phyloP scores from a whole-genome alignment of 2,329 filamentous ascomycete species.

The Fusarium devonianum region DNA sequence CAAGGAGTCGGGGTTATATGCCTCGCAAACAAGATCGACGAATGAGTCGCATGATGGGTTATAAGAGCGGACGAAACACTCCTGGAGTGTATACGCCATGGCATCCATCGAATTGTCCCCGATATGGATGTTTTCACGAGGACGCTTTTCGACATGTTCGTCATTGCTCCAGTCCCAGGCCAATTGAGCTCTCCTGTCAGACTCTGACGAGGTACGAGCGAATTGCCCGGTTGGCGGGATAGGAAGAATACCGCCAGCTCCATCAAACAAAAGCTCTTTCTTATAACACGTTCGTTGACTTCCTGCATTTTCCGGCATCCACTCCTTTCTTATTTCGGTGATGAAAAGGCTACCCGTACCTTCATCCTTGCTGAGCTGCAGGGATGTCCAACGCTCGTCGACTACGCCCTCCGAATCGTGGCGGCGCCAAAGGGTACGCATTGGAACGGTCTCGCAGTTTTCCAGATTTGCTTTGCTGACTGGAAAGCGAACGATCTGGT shows the following conservation, averaged over 20 bases:
- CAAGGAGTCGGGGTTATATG: constrained; percentile 41
- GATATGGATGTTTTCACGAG: constrained; percentile 50
- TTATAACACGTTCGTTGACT: constrained; percentile 73
- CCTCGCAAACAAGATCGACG: constrained; percentile 60
- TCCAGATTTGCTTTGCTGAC: constrained; percentile 54
- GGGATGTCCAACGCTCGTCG: constrained; percentile 75
- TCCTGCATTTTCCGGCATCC: constrained; percentile 60
- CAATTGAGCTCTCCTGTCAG: background rate
- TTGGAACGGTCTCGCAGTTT: constrained; percentile 48
- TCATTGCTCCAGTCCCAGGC: constrained; percentile 46
- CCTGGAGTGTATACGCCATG: constrained; percentile 57
- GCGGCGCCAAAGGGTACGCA: constrained; percentile 65
- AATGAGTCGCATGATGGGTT: constrained; percentile 60
- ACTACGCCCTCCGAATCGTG: constrained; percentile 74
- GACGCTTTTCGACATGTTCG: constrained; percentile 32
- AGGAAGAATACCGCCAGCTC: background rate
- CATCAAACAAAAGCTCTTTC: constrained; percentile 56
- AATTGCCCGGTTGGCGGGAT: constrained; percentile 11
- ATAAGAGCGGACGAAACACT: constrained; percentile 64
- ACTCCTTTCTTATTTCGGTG: constrained; percentile 74
- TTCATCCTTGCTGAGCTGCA: constrained; percentile 69
- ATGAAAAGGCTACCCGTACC: constrained; percentile 64
- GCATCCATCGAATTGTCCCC: constrained; percentile 53
- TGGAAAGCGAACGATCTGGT: constrained; percentile 70
- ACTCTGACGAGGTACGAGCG: constrained; percentile 10